Percentiles rank a stretch among this genome's conserved stretches.
These are phyloP conservation scores for Wickerhamomyces rabaulensis DNA, from an alignment of 805 yeast species.

Conservation along the genomic window DNA sequence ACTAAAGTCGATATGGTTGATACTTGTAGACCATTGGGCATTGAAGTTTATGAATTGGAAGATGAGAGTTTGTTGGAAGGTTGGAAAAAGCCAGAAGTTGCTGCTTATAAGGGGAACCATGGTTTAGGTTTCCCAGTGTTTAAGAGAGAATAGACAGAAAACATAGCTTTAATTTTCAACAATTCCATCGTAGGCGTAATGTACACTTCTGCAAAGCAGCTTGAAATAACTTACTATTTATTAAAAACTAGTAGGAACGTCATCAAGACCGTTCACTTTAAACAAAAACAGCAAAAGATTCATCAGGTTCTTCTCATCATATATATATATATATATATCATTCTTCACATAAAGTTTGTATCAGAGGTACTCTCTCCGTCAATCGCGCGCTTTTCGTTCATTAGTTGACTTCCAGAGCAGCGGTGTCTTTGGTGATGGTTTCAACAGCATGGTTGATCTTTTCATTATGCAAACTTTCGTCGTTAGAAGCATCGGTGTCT, in stretches of 20 bases:
- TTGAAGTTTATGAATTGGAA: constrained; percentile 52
- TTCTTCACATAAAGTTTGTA: not conserved
- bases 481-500: not conserved
- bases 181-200: too few relatives aligned
- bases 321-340: not conserved
- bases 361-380: too few relatives aligned
- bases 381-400: too few relatives aligned
- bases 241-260: too few relatives aligned
- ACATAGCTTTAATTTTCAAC: too few relatives aligned
- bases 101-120: constrained; percentile 52
- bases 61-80: constrained; percentile 38
- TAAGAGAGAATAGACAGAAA: constrained; percentile 11
- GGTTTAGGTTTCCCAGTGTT: constrained; percentile 34
- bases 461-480: not conserved
- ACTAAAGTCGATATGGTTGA: constrained; percentile 48
- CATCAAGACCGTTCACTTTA: too few relatives aligned
- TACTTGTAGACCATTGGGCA: constrained; percentile 58
- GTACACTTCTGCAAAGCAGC: too few relatives aligned
- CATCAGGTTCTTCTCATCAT: too few relatives aligned
- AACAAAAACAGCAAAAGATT: too few relatives aligned
- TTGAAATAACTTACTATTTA: too few relatives aligned
- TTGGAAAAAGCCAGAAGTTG: constrained; percentile 49
- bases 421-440: not conserved
- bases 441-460: not conserved
- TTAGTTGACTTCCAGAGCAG: not conserved